Evolutionary conservation across 805 yeast genomes (phyloP).

Genomic region (Debaryomyces hansenii): DNA sequence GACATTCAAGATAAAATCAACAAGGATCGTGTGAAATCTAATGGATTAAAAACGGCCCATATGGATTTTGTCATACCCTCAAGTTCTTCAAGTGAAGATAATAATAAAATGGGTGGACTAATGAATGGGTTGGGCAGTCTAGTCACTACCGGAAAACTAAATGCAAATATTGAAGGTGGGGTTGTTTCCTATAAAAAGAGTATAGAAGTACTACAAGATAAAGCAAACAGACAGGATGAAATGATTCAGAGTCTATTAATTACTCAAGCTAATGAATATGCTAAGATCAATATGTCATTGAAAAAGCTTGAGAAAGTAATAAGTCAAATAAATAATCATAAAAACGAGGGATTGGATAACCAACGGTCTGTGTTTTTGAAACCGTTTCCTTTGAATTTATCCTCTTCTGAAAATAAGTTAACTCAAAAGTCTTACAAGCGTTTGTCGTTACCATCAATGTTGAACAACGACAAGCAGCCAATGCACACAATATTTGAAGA

Average conservation of each 20-base stretch:
- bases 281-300: conserved; percentile 7
- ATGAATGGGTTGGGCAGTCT: neutral
- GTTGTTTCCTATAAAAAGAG: neutral
- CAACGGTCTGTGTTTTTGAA: conserved; percentile 5
- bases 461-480: neutral
- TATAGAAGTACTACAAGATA: conserved; percentile 6
- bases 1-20: conserved; percentile 5
- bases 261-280: conserved; percentile 9
- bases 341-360: neutral
- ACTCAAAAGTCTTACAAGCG: neutral
- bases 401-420: neutral
- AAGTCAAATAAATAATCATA: conserved; percentile 3
- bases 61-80: conserved; percentile 6
- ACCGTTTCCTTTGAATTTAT: conserved; percentile 21
- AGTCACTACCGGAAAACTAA: neutral
- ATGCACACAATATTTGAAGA: conserved; percentile 12
- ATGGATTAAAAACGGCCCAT: conserved; percentile 12
- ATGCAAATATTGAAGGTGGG: neutral
- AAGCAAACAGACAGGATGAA: conserved; percentile 7
- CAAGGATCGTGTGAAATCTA: conserved; percentile 10
- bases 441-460: neutral
- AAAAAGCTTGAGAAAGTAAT: conserved; percentile 8
- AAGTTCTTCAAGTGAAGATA: neutral
- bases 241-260: conserved; percentile 9
- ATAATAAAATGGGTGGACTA: neutral